These are phyloP conservation scores for Rhizopogon parksii DNA, from an alignment of 1,284 basidiomycete species.

Conservation along the genomic window DNA sequence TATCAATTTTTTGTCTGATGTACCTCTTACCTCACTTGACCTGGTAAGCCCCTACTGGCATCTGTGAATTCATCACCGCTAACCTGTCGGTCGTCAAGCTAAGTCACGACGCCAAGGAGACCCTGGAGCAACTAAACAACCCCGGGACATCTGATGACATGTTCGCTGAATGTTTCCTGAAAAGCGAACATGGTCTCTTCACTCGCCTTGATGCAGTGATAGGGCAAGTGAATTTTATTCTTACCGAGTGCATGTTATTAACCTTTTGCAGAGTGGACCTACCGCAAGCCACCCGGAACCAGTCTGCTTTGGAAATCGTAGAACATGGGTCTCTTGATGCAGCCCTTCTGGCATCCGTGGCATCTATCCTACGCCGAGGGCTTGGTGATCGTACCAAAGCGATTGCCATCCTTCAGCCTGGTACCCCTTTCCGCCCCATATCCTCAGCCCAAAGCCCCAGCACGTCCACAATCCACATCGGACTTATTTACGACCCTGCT, in stretches of 20 bases:
- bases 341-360: slow-evolving; percentile 51
- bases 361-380: slow-evolving; percentile 53
- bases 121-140: slow-evolving; percentile 56
- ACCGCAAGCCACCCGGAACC: slow-evolving; percentile 42
- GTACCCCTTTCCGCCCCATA: slow-evolving; percentile 39
- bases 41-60: slow-evolving; percentile 39
- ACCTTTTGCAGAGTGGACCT: slow-evolving; percentile 51
- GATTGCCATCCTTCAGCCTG: slow-evolving; percentile 49
- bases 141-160: slow-evolving; percentile 47
- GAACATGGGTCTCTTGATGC: slow-evolving; percentile 58
- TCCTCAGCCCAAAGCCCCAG: slow-evolving; percentile 46
- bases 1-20: slow-evolving; percentile 75
- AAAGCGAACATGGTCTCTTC: slow-evolving; percentile 54
- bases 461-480: slow-evolving; percentile 52
- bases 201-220: slow-evolving; percentile 64
- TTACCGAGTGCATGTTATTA: neutral
- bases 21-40: slow-evolving; percentile 66
- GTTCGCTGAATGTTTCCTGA: slow-evolving; percentile 73
- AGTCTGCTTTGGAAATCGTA: slow-evolving; percentile 39
- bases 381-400: slow-evolving; percentile 65
- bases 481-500: slow-evolving; percentile 65
- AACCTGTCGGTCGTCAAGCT: slow-evolving; percentile 42
- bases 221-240: slow-evolving; percentile 33
- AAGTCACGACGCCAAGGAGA: slow-evolving; percentile 66
- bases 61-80: slow-evolving; percentile 1